Base-by-base conservation (phyloP, 176 grass and related monocot species). In the Avena atlantica region DNA sequence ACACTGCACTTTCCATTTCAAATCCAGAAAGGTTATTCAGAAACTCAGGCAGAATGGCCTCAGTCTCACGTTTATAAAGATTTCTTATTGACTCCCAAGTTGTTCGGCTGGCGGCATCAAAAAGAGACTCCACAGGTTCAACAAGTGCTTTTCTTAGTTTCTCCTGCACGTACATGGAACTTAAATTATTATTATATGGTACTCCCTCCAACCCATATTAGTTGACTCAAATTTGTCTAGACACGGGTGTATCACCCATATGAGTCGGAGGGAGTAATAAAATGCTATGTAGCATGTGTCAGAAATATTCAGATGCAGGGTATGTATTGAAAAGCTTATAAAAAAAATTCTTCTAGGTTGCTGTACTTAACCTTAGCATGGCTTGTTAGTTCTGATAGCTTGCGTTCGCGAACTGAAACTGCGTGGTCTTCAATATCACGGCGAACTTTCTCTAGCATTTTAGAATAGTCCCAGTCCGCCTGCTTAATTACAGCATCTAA, bases 71-170 rank as follows among this genome's bases (percentile, higher is more conserved):
- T 82, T 81, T 94, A 58, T 96, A 91, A 65, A 99, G 70, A 4
- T 85, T 94, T 84, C 91, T 93, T 84, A 96, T 87, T 87, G 97
- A 92, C 88, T 44, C 21, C 97, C 92, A 99, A 8, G 94, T 96
- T 89, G 90, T 86, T 73, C 86, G 83, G 36, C 84, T 90, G 70
- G 92, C 90, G 55, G 94, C 87, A 78, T 94, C 97, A 80, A 99
- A 92, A 70, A 99, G 91, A 63, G 90, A 94, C 49, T 92, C 94
- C 37, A 99, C 97, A 78, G 97, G 97, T 90, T 94, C 97, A 57
- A 88, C 87, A 45, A 99, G 90, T 70, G 89, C 80, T 92, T 92
- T 90, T 83, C 91, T 96, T 87, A 99, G 80, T 76, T 74, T 89
- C 12, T 87, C 80, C 97, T 94, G 89, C 44, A 89, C 3, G 8